Evolutionary conservation across 2,329 filamentous ascomycete species (phyloP).

Genomic region (Aureobasidium melanogenum): DNA sequence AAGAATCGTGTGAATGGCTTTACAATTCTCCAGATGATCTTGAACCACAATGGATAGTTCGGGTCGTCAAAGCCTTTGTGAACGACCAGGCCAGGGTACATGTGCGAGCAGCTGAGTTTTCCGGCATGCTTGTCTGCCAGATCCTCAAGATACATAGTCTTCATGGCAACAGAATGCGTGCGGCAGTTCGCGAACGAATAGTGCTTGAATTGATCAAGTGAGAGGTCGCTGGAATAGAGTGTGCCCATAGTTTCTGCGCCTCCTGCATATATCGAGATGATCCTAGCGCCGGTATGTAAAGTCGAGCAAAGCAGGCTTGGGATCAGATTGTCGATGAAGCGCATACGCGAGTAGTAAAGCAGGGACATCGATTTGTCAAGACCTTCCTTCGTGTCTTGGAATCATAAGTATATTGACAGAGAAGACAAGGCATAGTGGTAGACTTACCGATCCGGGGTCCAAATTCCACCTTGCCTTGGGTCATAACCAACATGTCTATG

Average conservation of each 20-base stretch:
- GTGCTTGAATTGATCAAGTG: conserved; percentile 13
- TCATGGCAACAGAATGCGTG: conserved; percentile 17
- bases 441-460: background rate
- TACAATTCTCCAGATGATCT: background rate
- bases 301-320: conserved; percentile 15
- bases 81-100: conserved; percentile 20
- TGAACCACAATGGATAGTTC: conserved; percentile 16
- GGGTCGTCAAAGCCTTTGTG: conserved; percentile 12
- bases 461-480: conserved; percentile 28
- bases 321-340: conserved; percentile 16
- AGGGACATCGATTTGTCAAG: conserved; percentile 18
- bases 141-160: conserved; percentile 18
- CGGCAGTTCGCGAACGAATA: conserved; percentile 15
- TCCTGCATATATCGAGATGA: conserved; percentile 19
- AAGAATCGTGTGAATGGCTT: conserved; percentile 13
- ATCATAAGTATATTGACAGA: background rate
- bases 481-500: conserved; percentile 34
- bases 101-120: conserved; percentile 15
- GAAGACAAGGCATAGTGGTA: background rate
- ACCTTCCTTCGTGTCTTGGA: conserved; percentile 18
- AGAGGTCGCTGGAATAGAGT: conserved; percentile 15
- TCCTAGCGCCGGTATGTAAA: conserved; percentile 8
- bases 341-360: conserved; percentile 21
- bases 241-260: conserved; percentile 14
- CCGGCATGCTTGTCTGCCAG: conserved; percentile 16